Evolutionary conservation across 805 yeast species (phyloP).

Genomic region (Scheffersomyces spartinae): DNA sequence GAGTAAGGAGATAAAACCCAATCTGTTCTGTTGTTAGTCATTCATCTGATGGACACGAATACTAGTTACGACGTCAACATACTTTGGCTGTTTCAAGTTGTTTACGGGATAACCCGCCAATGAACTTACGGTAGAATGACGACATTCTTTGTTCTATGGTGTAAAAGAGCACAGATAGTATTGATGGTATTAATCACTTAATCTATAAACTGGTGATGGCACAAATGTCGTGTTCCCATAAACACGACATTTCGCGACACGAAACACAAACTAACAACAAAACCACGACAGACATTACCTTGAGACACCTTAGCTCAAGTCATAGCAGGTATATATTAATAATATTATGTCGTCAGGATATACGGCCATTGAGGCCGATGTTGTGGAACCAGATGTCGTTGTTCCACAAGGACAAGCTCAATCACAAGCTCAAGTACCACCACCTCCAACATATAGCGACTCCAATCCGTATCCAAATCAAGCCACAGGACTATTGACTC

Average conservation of each 20-base stretch:
- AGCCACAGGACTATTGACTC: neutral
- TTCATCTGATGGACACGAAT: no score
- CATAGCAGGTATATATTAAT: constrained; percentile 1
- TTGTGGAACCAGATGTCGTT: constrained; percentile 1
- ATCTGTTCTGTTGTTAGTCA: constrained; percentile 31
- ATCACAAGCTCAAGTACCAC: constrained; percentile 9
- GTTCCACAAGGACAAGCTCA: constrained; percentile 2
- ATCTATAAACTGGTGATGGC: no score
- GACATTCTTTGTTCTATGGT: constrained; percentile 4
- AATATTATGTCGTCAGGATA: constrained; percentile 2
- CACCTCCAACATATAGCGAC: constrained; percentile 1
- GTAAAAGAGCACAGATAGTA: neutral
- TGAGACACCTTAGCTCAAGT: neutral
- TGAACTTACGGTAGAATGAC: constrained; percentile 16
- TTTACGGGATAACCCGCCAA: constrained; percentile 28
- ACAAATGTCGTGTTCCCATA: neutral
- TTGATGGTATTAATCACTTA: neutral
- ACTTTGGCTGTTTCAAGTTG: constrained; percentile 34
- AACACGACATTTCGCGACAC: neutral
- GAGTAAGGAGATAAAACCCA: constrained; percentile 75
- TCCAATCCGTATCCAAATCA: neutral
- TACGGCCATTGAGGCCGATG: constrained; percentile 6
- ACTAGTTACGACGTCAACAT: no score
- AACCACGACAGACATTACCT: constrained; percentile 2
- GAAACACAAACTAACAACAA: constrained; percentile 1